These are phyloP conservation scores for Rhododendron molle DNA, from an alignment of 148 eudicot species.

Conservation along the genomic window DNA sequence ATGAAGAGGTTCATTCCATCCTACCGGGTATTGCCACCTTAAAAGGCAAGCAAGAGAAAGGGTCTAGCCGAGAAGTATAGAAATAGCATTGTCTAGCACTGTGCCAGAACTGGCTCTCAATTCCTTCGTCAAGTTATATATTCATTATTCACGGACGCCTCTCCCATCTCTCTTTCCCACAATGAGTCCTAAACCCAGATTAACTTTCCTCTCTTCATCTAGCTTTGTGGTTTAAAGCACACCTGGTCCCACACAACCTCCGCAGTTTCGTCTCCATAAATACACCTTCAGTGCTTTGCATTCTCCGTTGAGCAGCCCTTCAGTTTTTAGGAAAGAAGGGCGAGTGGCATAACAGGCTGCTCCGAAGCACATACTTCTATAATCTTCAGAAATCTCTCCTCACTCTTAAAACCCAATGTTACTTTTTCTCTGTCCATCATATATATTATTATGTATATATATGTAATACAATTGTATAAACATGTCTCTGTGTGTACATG, in stretches of 20 bases:
- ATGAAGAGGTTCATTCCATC: neutral
- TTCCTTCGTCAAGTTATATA: neutral
- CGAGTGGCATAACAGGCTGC: neutral
- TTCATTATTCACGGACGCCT: neutral
- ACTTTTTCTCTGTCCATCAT: neutral
- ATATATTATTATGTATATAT: too few relatives aligned
- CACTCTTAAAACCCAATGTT: neutral
- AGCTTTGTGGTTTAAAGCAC: neutral
- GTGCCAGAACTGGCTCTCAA: neutral
- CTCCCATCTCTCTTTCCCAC: neutral
- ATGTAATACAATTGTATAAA: too few relatives aligned
- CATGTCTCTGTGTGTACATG: neutral
- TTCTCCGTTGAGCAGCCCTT: neutral
- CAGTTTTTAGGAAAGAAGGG: neutral
- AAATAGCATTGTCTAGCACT: neutral
- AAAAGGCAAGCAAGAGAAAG: neutral
- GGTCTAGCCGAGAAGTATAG: neutral
- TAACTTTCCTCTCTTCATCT: neutral
- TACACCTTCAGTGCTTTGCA: neutral
- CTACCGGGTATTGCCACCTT: neutral
- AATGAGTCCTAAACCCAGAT: neutral
- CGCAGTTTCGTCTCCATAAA: neutral
- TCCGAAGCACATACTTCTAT: neutral
- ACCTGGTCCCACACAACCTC: neutral
- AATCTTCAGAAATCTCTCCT: neutral